These are phyloP conservation scores for Gleditsia sinensis DNA, from an alignment of 306 rosid species.

Conservation along the genomic window DNA sequence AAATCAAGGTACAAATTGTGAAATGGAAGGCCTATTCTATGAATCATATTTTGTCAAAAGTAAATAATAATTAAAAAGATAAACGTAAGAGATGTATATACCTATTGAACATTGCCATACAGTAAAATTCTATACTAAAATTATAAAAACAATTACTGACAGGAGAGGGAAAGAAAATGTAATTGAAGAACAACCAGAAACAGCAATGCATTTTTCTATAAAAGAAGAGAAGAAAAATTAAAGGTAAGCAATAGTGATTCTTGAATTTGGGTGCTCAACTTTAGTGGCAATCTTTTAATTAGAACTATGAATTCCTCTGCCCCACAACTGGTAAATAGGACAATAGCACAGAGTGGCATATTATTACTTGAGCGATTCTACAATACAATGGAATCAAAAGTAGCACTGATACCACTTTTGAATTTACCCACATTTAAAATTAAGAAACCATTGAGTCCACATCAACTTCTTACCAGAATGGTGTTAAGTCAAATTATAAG, in stretches of 20 bases:
- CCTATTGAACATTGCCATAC: background rate
- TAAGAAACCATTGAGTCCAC: background rate
- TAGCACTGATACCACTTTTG: background rate
- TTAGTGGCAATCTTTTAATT: background rate
- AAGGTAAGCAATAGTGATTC: background rate
- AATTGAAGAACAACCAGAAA: slow-evolving; percentile 29
- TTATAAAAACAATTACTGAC: background rate
- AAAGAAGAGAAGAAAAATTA: background rate
- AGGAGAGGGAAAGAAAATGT: slow-evolving; percentile 1
- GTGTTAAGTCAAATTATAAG: background rate
- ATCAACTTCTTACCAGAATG: background rate
- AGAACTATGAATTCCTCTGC: background rate
- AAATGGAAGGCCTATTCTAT: too few species aligned
- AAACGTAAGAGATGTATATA: too few species aligned
- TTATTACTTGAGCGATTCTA: background rate
- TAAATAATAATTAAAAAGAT: too few species aligned
- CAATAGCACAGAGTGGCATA: too few species aligned
- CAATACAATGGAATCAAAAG: background rate
- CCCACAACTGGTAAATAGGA: background rate
- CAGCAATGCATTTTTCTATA: background rate
- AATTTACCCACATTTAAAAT: background rate
- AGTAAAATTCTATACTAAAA: slow-evolving; percentile 1
- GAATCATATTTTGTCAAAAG: too few species aligned
- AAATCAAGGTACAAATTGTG: too few species aligned
- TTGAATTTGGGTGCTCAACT: background rate